A percentile compares a stretch with the other conserved stretches of the same genome.
Conservation (phyloP, 1,284 basidiomycete species). For the Boletus semigastroideus region DNA sequence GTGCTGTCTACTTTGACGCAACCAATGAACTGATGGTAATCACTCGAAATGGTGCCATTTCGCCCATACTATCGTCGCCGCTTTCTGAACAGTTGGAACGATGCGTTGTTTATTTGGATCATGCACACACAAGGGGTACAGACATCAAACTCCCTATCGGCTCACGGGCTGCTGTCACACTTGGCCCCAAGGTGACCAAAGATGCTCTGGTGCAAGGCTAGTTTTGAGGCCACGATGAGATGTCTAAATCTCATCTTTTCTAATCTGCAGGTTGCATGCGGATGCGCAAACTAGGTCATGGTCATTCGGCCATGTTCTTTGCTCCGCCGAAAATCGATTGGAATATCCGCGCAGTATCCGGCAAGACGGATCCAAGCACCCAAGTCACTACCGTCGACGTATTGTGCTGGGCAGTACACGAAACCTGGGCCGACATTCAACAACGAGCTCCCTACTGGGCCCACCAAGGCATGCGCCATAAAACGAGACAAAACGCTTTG, state of each 20-base stretch:
- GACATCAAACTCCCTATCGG: background rate
- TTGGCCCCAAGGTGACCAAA: background rate
- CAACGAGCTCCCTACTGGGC: background rate
- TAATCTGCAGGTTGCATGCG: conserved; percentile 1
- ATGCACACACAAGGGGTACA: too few relatives aligned
- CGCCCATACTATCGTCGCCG: background rate
- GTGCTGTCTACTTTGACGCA: background rate
- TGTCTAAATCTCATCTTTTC: background rate
- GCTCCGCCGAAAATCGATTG: background rate
- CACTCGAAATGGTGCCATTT: background rate
- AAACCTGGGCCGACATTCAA: background rate
- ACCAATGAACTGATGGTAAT: background rate
- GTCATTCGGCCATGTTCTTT: background rate
- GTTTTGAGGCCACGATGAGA: background rate
- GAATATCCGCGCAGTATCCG: background rate
- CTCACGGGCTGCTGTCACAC: background rate
- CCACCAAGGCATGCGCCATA: background rate
- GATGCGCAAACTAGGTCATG: conserved; percentile 3
- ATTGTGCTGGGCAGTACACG: background rate
- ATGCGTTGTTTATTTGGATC: background rate
- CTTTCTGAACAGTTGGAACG: background rate
- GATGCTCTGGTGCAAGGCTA: background rate
- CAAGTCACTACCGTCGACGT: background rate
- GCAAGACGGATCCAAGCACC: background rate
- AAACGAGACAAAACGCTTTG: background rate